A percentile compares a stretch with the other conserved stretches of the same genome.
phyloP scores from a whole-genome alignment of 2,329 filamentous ascomycete genomes.

The Pseudopyricularia cyperi region DNA sequence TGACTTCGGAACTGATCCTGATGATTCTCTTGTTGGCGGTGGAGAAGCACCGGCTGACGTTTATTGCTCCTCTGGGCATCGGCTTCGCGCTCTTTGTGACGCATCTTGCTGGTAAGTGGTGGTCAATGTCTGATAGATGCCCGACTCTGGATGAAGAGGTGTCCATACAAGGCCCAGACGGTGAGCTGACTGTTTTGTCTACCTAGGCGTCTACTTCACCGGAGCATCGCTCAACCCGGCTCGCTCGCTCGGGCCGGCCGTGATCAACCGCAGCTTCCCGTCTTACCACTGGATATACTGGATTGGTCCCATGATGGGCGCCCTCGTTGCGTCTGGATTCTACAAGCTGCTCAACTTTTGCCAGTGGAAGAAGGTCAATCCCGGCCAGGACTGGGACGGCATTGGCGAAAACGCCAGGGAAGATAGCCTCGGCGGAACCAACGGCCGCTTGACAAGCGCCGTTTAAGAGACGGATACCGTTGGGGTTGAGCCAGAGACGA shows the following conservation, averaged over 20 bases:
- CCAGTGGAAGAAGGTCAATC: constrained; percentile 37
- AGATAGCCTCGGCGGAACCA: not conserved
- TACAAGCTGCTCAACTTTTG: constrained; percentile 37
- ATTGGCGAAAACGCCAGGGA: not conserved
- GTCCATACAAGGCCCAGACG: too few relatives aligned
- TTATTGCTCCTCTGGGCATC: constrained; percentile 58
- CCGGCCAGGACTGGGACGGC: constrained; percentile 27
- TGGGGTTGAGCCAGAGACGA: too few relatives aligned
- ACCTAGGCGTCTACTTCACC: constrained; percentile 4
- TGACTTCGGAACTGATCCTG: constrained; percentile 50
- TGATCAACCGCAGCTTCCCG: constrained; percentile 1
- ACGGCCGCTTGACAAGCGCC: not conserved
- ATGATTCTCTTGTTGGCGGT: constrained; percentile 57
- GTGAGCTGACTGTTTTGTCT: not conserved
- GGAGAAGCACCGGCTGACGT: constrained; percentile 63
- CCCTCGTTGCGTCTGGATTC: constrained; percentile 31
- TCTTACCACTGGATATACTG: constrained; percentile 37
- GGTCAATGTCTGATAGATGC: not conserved
- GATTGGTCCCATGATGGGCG: constrained; percentile 37
- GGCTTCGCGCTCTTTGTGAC: constrained; percentile 56
- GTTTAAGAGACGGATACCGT: not conserved
- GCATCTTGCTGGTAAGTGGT: constrained; percentile 22
- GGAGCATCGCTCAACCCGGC: constrained; percentile 5
- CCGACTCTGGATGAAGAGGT: too few relatives aligned
- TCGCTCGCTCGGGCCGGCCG: constrained; percentile 2